Evolutionary conservation across 345 rosid species (phyloP), one percentile per base, ranked within the genome.

Genomic region (Erodium maritimum): DNA sequence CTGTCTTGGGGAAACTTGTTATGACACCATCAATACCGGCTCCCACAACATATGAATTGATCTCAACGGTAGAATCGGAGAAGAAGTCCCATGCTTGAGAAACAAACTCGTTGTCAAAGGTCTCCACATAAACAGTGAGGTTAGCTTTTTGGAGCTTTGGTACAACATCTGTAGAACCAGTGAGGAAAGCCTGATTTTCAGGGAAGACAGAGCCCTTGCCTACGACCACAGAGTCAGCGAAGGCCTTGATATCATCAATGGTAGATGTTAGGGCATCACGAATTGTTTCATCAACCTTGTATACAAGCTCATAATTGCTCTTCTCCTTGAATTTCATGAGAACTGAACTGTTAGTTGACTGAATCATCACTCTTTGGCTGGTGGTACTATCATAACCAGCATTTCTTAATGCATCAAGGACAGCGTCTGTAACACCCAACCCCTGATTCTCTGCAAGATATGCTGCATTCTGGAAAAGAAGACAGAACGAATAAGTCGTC

Each of bases 31-130:
- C 62, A 4, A 93, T 51, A 54, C 62, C 50, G 17, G 55, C 60
- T 57, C 69, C 80, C 20, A 0, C 0, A 17, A 65, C 50, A 59
- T 21, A 74, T 19, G 85, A 50, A 77, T 89, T 89, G 55, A 93
- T 61, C 81, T 93, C 95, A 56, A 78, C 87, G 19, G 82, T 86
- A 46, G 94, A 62, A 54, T 93, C 96, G n/a, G 87, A 65, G 74
- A 83, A 87, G 81, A 82, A 87, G 69, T 93, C 99, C 86, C 80
- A 93, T 21, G 91, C 75, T 67, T 89, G 96, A 69, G 99, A 87
- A 20, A 76, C 63, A 68, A 87, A 93, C 77, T 93, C 99, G 50
- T 93, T 93, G 69, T 77, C 74, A 74, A 93, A 87, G 22, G 67
- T 55, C 62, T 79, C 74, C 19, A 83, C 94, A 29, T 83, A 89